Percentiles rank a stretch among this genome's conserved stretches.
These are phyloP conservation scores for Fusarium sp. DNA, from an alignment of 2,329 filamentous ascomycete species.

Conservation along the genomic window DNA sequence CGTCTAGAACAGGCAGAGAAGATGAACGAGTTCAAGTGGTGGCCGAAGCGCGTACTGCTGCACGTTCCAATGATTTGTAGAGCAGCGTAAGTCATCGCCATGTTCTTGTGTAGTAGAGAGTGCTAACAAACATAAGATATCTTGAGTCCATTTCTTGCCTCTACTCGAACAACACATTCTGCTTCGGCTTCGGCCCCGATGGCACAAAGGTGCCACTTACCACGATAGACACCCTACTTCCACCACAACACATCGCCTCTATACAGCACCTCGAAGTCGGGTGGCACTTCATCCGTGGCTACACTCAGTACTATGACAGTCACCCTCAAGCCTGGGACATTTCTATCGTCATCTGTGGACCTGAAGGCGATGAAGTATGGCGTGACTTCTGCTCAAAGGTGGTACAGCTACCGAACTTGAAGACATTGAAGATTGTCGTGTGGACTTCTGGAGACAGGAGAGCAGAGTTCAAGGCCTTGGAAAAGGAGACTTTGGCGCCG, in stretches of 20 bases:
- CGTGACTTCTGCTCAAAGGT: background rate
- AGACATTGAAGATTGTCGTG: background rate
- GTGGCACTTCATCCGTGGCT: slow-evolving; percentile 9
- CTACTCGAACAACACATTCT: background rate
- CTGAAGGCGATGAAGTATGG: background rate
- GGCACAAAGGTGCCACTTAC: background rate
- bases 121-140: background rate
- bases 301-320: slow-evolving; percentile 9
- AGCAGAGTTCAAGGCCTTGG: background rate
- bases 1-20: background rate
- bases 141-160: background rate
- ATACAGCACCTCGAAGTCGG: slow-evolving; percentile 5
- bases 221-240: background rate
- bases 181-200: background rate
- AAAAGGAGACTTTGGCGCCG: background rate
- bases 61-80: background rate
- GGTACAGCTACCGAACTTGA: background rate
- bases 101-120: no score
- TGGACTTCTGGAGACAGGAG: background rate
- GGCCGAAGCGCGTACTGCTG: background rate
- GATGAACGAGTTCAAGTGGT: background rate
- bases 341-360: background rate
- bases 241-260: background rate
- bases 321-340: slow-evolving; percentile 11
- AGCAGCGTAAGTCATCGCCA: background rate